Percentiles rank a stretch among this genome's conserved stretches.
phyloP scores from a whole-genome alignment of 441 rosid genomes.

The Adansonia gregorii region DNA sequence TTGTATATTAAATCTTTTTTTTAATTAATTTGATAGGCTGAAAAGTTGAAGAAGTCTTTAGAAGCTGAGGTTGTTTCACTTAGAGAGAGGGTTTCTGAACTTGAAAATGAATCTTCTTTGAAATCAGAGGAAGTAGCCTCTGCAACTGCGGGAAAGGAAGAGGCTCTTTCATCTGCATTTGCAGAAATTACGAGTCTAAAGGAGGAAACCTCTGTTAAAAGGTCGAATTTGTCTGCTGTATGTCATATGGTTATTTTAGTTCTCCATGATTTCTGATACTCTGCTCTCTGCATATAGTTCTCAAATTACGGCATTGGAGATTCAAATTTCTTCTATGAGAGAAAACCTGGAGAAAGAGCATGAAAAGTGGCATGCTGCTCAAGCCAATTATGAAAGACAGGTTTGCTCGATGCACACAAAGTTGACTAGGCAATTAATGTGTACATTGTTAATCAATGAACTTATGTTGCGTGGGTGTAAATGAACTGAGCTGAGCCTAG shows the following conservation, averaged over 20 bases:
- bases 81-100: constrained; percentile 71
- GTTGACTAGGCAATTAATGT: neutral
- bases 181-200: constrained; percentile 71
- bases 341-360: constrained; percentile 78
- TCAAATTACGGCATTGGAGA: constrained; percentile 67
- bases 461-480: neutral
- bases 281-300: constrained; percentile 57
- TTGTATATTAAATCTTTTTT: neutral
- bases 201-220: constrained; percentile 71
- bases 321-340: constrained; percentile 63
- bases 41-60: constrained; percentile 63
- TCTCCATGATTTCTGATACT: constrained; percentile 25
- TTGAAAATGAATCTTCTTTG: constrained; percentile 66
- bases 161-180: constrained; percentile 64
- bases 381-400: constrained; percentile 97
- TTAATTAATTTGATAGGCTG: constrained; percentile 52
- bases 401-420: constrained; percentile 41
- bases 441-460: constrained; percentile 1
- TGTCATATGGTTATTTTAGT: constrained; percentile 20
- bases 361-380: constrained; percentile 80
- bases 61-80: constrained; percentile 75
- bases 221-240: constrained; percentile 41
- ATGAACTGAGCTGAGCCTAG: neutral
- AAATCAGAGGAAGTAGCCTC: constrained; percentile 78
- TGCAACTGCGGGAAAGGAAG: constrained; percentile 71